These are phyloP conservation scores for Diaporthe humulicola DNA, from an alignment of 2,329 filamentous ascomycete genomes.

Conservation along the genomic window DNA sequence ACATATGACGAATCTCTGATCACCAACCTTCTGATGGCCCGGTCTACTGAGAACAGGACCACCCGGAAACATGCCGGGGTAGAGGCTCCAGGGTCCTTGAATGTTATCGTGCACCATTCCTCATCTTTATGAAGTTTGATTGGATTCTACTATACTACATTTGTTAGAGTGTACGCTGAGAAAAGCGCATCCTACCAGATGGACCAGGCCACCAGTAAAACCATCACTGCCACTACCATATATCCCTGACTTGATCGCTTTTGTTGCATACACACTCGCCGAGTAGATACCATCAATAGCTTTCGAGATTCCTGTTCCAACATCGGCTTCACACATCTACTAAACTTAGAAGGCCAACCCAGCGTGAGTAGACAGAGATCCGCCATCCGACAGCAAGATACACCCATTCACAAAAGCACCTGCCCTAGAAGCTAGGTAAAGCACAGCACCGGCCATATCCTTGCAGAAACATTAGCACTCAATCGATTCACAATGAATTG, in stretches of 20 bases:
- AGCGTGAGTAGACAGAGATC: neutral
- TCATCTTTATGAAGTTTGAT: no score
- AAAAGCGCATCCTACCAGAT: no score
- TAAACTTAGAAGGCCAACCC: neutral
- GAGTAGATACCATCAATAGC: neutral
- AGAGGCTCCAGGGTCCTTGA: no score
- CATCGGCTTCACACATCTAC: neutral
- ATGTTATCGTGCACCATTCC: no score
- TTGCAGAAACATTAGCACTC: neutral
- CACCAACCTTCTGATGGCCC: no score
- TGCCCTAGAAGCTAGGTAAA: neutral
- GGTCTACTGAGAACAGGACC: no score
- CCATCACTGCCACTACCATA: neutral
- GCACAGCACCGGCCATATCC: neutral
- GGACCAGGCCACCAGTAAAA: neutral
- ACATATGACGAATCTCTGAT: no score
- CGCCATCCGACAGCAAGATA: neutral
- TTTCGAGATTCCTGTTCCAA: neutral
- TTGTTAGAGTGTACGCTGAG: no score
- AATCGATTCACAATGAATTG: neutral
- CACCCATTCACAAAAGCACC: neutral
- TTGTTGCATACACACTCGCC: neutral
- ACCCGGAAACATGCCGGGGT: no score
- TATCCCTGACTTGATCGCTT: neutral
- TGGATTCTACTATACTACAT: no score